phyloP scores from a whole-genome alignment of 2,329 filamentous ascomycete species.

The Nectriaceae sp. region DNA sequence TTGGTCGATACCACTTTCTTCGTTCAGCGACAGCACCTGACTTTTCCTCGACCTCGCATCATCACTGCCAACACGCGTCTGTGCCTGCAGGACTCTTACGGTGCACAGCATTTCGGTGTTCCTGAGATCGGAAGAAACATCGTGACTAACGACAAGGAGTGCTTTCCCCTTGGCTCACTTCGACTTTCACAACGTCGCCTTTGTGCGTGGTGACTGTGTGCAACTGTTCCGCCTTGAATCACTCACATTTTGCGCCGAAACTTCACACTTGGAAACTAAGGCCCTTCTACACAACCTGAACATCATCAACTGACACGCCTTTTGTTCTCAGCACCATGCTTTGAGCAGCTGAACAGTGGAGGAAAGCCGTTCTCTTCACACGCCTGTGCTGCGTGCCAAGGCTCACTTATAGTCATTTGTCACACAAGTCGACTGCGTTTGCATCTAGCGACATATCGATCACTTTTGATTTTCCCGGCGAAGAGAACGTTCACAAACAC shows the following conservation, averaged over 20 bases:
- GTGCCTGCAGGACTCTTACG: background rate
- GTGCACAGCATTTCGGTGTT: background rate
- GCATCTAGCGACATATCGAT: background rate
- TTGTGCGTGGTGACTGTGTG: conserved; percentile 17
- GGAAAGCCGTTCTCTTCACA: background rate
- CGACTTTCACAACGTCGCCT: conserved; percentile 8
- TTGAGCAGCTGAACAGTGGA: background rate
- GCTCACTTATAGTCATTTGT: background rate
- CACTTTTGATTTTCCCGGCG: background rate
- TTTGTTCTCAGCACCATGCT: background rate
- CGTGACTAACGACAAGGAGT: background rate
- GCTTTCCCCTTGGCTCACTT: background rate
- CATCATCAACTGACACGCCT: too few relatives aligned
- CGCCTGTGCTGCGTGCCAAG: background rate
- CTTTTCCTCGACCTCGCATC: background rate
- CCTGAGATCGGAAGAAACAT: background rate
- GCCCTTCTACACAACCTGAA: too few relatives aligned
- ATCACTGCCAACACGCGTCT: background rate
- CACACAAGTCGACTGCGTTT: background rate
- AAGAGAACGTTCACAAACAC: conserved; percentile 1
- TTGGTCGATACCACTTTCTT: background rate
- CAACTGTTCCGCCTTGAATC: conserved; percentile 13
- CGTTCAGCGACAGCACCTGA: background rate
- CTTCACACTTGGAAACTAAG: too few relatives aligned
- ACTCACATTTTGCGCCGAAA: too few relatives aligned